phyloP scores from a whole-genome alignment of 2,329 filamentous ascomycete species.

The Cadophora malorum region DNA sequence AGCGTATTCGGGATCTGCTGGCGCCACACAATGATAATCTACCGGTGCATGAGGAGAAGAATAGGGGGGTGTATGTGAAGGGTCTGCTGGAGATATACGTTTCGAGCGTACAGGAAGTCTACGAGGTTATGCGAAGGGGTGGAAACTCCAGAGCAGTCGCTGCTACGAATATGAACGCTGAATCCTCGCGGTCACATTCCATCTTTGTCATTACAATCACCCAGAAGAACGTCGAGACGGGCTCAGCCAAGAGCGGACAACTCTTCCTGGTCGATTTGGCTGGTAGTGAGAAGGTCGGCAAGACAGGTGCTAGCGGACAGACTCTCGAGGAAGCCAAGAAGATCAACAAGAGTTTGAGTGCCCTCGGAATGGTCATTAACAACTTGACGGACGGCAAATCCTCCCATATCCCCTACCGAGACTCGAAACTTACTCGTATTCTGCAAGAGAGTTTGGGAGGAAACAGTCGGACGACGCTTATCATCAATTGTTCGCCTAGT shows the following conservation, averaged over 20 bases:
- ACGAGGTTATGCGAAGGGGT: slow-evolving; percentile 94
- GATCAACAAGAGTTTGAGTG: slow-evolving; percentile 99
- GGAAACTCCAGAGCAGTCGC: slow-evolving; percentile 89
- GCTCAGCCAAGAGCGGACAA: slow-evolving; percentile 93
- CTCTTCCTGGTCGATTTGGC: slow-evolving; percentile 98
- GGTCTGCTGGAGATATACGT: slow-evolving; percentile 94
- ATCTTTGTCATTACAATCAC: slow-evolving; percentile 97
- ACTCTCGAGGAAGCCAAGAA: slow-evolving; percentile 99
- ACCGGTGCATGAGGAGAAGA: slow-evolving; percentile 98
- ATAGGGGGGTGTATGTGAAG: slow-evolving; percentile 94
- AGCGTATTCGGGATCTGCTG: slow-evolving; percentile 92
- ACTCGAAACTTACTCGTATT: slow-evolving; percentile 97
- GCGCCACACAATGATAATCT: slow-evolving; percentile 94
- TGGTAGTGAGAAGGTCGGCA: slow-evolving; percentile 97
- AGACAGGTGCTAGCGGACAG: slow-evolving; percentile 96
- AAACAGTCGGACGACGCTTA: slow-evolving; percentile 97
- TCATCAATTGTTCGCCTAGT: slow-evolving; percentile 98
- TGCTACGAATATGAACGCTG: slow-evolving; percentile 98
- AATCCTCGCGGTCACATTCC: slow-evolving; percentile 96
- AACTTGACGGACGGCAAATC: slow-evolving; percentile 96
- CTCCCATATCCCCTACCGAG: slow-evolving; percentile 92
- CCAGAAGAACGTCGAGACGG: slow-evolving; percentile 97
- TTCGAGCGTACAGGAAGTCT: slow-evolving; percentile 93
- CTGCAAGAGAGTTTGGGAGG: slow-evolving; percentile 96
- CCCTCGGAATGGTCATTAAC: slow-evolving; percentile 99